Conservation (phyloP, 129 eudicot genomes). For the Calendula officinalis region DNA sequence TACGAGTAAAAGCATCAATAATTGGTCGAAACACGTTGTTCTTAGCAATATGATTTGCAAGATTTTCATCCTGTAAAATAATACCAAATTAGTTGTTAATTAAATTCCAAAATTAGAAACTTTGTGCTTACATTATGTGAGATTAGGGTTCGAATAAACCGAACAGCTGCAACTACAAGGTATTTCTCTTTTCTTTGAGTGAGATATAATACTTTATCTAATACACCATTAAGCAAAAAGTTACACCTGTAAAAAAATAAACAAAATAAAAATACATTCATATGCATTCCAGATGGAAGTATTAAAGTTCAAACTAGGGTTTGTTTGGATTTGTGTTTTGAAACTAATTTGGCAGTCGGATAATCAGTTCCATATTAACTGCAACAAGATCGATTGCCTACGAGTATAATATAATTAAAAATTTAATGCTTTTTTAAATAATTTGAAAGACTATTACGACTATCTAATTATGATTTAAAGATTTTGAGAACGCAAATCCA, state of each 20-base stretch:
- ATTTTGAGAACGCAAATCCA: slow-evolving; percentile 5
- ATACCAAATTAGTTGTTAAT: not conserved
- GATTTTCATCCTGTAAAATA: slow-evolving; percentile 79
- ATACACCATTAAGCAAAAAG: slow-evolving; percentile 65
- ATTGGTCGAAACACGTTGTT: slow-evolving; percentile 74
- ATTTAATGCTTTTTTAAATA: not conserved
- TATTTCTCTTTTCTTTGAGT: slow-evolving; percentile 85
- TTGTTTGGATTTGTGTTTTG: not conserved
- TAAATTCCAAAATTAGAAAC: slow-evolving; percentile 2
- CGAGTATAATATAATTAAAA: not conserved
- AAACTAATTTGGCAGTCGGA: no score
- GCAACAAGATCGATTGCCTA: not conserved
- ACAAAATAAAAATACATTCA: slow-evolving; percentile 8
- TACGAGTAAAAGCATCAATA: slow-evolving; percentile 69
- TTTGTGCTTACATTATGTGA: slow-evolving; percentile 65
- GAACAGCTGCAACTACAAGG: slow-evolving; percentile 89
- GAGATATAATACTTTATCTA: slow-evolving; percentile 69
- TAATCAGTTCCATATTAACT: no score
- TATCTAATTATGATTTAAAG: not conserved
- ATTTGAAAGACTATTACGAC: no score
- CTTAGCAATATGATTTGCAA: slow-evolving; percentile 68
- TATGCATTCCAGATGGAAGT: not conserved
- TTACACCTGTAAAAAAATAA: slow-evolving; percentile 64
- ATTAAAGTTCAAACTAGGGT: not conserved
- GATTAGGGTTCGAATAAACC: slow-evolving; percentile 72